Percentiles rank a stretch among this genome's conserved stretches.
These are phyloP conservation scores for Tetracladium setigerum DNA, from an alignment of 495 filamentous ascomycete genomes.

Conservation along the genomic window DNA sequence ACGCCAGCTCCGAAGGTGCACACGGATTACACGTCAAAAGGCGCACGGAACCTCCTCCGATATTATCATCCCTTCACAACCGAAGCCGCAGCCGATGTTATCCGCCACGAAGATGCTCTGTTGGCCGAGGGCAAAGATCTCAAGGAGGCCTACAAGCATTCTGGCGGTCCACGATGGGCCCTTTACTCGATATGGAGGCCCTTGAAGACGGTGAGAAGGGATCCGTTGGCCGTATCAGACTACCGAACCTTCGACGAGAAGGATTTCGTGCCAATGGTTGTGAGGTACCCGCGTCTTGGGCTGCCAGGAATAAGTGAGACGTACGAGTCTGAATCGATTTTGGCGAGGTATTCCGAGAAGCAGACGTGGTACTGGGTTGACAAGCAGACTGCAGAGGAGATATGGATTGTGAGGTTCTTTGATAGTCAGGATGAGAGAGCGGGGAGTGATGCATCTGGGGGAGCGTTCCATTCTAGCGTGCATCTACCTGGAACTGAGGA, in stretches of 20 bases:
- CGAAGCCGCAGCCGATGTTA: slow-evolving; percentile 1
- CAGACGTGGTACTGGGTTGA: slow-evolving; percentile 15
- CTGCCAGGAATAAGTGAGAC: neutral
- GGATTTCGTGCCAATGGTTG: neutral
- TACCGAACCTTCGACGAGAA: neutral
- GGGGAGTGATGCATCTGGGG: slow-evolving; percentile 2
- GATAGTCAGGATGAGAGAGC: slow-evolving; percentile 6
- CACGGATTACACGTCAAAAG: slow-evolving; percentile 10
- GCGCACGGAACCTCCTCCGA: slow-evolving; percentile 8
- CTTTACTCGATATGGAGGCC: slow-evolving; percentile 16
- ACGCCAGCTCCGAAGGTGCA: slow-evolving; percentile 13
- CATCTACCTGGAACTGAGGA: slow-evolving; percentile 9
- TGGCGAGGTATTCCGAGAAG: slow-evolving; percentile 2
- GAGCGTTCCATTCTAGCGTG: slow-evolving; percentile 11
- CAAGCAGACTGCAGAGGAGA: slow-evolving; percentile 13
- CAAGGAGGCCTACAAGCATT: neutral
- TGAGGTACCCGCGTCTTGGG: slow-evolving; percentile 2
- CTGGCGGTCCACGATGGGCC: slow-evolving; percentile 12
- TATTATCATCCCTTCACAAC: slow-evolving; percentile 3
- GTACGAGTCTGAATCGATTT: slow-evolving; percentile 1
- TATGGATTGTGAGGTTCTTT: slow-evolving; percentile 11
- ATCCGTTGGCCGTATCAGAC: slow-evolving; percentile 9
- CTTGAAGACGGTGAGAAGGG: slow-evolving; percentile 11
- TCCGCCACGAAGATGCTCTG: slow-evolving; percentile 6
- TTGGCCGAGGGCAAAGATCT: neutral